Conservation (phyloP, 495 filamentous ascomycete species). For the Astrocystis sublimbata region DNA sequence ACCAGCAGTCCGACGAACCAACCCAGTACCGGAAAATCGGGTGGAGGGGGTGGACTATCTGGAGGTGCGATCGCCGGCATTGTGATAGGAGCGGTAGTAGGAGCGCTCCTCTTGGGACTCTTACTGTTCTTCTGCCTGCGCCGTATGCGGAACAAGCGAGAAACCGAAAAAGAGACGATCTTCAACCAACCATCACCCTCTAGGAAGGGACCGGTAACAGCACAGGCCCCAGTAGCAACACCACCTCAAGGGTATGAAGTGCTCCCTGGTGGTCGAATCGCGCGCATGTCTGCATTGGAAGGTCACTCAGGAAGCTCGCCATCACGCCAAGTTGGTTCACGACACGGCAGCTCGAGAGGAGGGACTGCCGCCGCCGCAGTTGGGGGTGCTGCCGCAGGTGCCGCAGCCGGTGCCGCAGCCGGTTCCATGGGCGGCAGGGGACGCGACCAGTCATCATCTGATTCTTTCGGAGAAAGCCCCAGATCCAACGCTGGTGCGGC, state of each 20-base stretch:
- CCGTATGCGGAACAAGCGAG: constrained; percentile 59
- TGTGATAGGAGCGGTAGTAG: constrained; percentile 78
- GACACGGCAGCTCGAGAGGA: constrained; percentile 28
- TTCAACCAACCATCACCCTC: constrained; percentile 88
- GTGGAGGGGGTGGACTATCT: constrained; percentile 57
- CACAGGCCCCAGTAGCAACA: constrained; percentile 33
- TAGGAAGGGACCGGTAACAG: constrained; percentile 53
- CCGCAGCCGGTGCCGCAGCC: constrained; percentile 35
- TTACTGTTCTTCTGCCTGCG: constrained; percentile 62
- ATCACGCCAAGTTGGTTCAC: constrained; percentile 46
- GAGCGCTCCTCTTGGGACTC: constrained; percentile 63
- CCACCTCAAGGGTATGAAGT: constrained; percentile 66
- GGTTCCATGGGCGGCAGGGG: constrained; percentile 43
- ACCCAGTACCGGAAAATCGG: constrained; percentile 32
- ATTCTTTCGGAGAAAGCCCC: constrained; percentile 77
- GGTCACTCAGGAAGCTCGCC: constrained; percentile 62
- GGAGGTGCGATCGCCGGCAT: constrained; percentile 88
- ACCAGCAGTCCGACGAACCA: constrained; percentile 47
- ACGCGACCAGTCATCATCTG: constrained; percentile 76
- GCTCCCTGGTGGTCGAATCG: constrained; percentile 84
- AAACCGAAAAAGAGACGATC: constrained; percentile 61
- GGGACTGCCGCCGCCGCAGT: constrained; percentile 44
- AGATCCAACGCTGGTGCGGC: constrained; percentile 63
- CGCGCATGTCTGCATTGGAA: constrained; percentile 94
- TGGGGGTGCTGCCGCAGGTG: constrained; percentile 44